Percentiles rank a stretch among this genome's conserved stretches.
phyloP scores from a whole-genome alignment of 768 basidiomycete species.

The Auricularia heimuer region DNA sequence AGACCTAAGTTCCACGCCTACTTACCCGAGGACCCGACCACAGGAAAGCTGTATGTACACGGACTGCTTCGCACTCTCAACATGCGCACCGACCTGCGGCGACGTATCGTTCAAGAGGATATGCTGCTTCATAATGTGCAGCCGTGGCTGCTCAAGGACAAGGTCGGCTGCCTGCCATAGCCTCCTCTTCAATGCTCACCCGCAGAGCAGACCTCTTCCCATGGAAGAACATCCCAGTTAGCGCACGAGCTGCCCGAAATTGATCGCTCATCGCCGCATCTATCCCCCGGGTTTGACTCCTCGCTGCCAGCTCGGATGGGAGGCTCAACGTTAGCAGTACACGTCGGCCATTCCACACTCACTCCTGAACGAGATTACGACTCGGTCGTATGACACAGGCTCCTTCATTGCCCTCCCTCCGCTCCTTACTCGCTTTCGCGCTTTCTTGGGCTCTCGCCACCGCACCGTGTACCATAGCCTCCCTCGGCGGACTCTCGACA shows the following conservation, averaged over 20 bases:
- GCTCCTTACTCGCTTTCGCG: neutral
- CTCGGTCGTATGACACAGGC: neutral
- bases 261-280: neutral
- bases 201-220: neutral
- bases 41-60: slow-evolving; percentile 5
- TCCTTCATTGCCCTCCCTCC: neutral
- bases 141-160: neutral
- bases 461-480: neutral
- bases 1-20: neutral
- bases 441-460: neutral
- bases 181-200: neutral
- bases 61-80: slow-evolving; percentile 3
- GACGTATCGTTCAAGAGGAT: slow-evolving; percentile 1
- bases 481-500: neutral
- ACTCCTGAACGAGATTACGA: neutral
- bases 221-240: neutral
- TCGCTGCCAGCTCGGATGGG: neutral
- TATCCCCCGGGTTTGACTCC: neutral
- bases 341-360: neutral
- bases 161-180: neutral
- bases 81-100: neutral
- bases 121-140: neutral
- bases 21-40: too few relatives aligned
- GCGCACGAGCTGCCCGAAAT: neutral
- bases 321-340: neutral